Percentiles rank a stretch among this genome's conserved stretches.
These are phyloP conservation scores for Glarea lozoyensis DNA, from an alignment of 495 filamentous ascomycete genomes.

Conservation along the genomic window DNA sequence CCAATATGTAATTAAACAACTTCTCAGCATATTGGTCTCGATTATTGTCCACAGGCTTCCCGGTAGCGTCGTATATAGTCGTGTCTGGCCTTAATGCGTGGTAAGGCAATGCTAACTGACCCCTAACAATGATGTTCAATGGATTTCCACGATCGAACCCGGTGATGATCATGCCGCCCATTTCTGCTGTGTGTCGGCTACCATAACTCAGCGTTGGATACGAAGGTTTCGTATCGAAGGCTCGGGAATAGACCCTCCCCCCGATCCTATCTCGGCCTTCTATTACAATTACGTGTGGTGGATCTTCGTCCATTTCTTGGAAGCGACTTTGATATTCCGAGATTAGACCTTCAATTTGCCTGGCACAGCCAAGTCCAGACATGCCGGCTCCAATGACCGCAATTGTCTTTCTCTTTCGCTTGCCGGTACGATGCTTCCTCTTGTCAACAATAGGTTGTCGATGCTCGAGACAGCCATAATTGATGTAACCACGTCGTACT, in stretches of 20 bases:
- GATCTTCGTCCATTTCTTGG: constrained; percentile 48
- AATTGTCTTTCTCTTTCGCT: constrained; percentile 53
- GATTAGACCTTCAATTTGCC: constrained; percentile 81
- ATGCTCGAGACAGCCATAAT: constrained; percentile 75
- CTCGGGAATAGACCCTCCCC: constrained; percentile 91
- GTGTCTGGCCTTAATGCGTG: constrained; percentile 77
- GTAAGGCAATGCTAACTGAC: constrained; percentile 82
- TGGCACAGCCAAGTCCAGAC: constrained; percentile 82
- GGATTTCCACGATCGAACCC: constrained; percentile 95
- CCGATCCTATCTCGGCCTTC: constrained; percentile 85
- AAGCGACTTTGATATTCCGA: constrained; percentile 63
- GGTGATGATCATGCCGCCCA: constrained; percentile 96
- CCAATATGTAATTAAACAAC: constrained; percentile 88
- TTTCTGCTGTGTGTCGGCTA: constrained; percentile 74
- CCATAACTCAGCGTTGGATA: constrained; percentile 36
- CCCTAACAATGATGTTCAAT: constrained; percentile 78
- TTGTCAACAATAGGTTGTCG: constrained; percentile 31
- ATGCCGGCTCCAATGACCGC: constrained; percentile 92
- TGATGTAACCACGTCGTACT: constrained; percentile 85
- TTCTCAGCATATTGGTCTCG: constrained; percentile 78
- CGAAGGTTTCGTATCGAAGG: constrained; percentile 44
- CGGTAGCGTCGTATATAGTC: constrained; percentile 84
- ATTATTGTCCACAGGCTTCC: constrained; percentile 66
- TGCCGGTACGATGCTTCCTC: constrained; percentile 18
- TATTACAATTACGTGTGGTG: constrained; percentile 69